Conservation (phyloP, 306 rosid species). For the Vigna reflexopilosa region DNA sequence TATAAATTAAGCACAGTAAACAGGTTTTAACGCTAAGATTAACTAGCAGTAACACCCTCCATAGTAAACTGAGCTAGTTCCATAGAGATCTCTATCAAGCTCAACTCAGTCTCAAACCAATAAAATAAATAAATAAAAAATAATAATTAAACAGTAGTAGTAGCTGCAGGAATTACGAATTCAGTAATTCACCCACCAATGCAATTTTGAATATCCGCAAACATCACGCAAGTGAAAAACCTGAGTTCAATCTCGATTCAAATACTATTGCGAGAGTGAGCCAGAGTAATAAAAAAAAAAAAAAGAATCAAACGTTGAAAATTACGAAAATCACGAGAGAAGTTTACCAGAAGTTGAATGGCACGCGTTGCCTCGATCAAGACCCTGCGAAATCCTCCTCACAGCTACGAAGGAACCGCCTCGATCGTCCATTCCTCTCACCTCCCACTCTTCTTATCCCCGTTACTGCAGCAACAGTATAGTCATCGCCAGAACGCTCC, state of each 20-base stretch:
- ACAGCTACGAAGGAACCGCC: conserved; percentile 99
- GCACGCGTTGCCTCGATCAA: conserved; percentile 85
- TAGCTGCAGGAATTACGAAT: conserved; percentile 20
- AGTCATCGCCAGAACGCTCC: conserved; percentile 27
- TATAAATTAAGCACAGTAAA: conserved; percentile 29
- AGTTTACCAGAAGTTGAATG: conserved; percentile 80
- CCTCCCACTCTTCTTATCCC: not conserved
- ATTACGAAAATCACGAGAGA: conserved; percentile 28
- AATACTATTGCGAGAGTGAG: conserved; percentile 26
- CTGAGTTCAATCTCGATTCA: conserved; percentile 48
- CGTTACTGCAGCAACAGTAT: conserved; percentile 8
- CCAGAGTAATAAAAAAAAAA: conserved; percentile 14
- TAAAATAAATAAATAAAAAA: not conserved
- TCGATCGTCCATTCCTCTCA: conserved; percentile 73
- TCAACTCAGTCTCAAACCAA: conserved; percentile 17
- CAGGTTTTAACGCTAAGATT: conserved; percentile 28
- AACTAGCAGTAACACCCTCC: not conserved
- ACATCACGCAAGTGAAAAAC: conserved; percentile 57
- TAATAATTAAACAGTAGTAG: not conserved
- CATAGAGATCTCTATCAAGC: conserved; percentile 37
- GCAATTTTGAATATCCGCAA: conserved; percentile 64
- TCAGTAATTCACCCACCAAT: conserved; percentile 55
- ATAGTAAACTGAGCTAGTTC: conserved; percentile 40
- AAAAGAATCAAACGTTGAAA: conserved; percentile 24
- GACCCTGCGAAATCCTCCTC: conserved; percentile 91